phyloP scores from a whole-genome alignment of 2,329 filamentous ascomycete genomes.

The Exophiala phaeomuriformis region DNA sequence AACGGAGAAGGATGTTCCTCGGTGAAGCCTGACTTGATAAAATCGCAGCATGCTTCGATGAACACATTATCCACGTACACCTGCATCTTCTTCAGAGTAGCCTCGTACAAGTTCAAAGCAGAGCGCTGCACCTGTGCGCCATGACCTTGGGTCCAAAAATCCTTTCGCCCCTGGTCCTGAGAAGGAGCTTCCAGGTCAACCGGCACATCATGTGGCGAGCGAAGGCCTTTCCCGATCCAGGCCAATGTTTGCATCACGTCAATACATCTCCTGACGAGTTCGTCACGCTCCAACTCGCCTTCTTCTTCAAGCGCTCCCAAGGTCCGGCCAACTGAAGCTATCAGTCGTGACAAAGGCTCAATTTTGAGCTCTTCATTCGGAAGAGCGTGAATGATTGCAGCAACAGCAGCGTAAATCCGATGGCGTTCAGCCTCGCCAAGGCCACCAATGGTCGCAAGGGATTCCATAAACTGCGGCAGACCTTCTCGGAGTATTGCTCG shows the following conservation, averaged over 20 bases:
- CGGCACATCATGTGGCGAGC: conserved; percentile 20
- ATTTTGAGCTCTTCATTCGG: conserved; percentile 36
- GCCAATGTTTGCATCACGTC: conserved; percentile 33
- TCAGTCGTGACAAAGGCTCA: conserved; percentile 34
- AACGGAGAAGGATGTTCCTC: conserved; percentile 37
- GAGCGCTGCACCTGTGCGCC: conserved; percentile 17
- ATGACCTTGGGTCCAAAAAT: conserved; percentile 23
- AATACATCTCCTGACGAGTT: conserved; percentile 32
- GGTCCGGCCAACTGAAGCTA: conserved; percentile 30
- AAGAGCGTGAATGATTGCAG: conserved; percentile 39
- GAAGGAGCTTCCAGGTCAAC: conserved; percentile 18
- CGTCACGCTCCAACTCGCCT: conserved; percentile 31
- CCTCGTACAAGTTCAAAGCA: conserved; percentile 14
- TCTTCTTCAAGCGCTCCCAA: conserved; percentile 32
- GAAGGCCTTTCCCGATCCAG: conserved; percentile 25
- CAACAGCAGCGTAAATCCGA: conserved; percentile 38
- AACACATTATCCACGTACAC: conserved; percentile 32
- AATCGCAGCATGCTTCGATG: conserved; percentile 41
- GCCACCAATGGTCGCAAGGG: conserved; percentile 29
- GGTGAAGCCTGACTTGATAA: conserved; percentile 42
- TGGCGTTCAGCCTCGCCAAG: conserved; percentile 19
- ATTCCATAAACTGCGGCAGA: conserved; percentile 38
- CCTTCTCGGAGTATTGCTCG: conserved; percentile 36
- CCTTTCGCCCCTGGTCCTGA: background rate
- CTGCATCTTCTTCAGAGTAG: conserved; percentile 36